Conservation (phyloP, 768 basidiomycete species). For the Boletales sp. region DNA sequence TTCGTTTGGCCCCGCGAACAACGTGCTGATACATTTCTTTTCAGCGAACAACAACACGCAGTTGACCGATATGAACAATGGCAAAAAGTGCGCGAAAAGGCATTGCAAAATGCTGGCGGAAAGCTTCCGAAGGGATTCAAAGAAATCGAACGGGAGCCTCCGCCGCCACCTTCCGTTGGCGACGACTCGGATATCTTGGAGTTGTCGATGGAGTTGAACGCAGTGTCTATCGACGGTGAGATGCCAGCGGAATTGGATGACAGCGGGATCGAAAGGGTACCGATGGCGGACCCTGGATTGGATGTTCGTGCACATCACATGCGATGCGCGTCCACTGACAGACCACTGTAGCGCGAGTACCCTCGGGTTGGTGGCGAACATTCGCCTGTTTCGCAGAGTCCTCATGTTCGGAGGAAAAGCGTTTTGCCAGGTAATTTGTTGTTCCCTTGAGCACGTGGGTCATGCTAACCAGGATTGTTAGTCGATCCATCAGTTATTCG, state of each 20-base stretch:
- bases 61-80: slow-evolving; percentile 85
- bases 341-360: slow-evolving; percentile 51
- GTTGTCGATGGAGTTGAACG: slow-evolving; percentile 84
- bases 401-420: slow-evolving; percentile 92
- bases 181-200: slow-evolving; percentile 88
- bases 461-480: slow-evolving; percentile 31
- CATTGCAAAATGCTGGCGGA: slow-evolving; percentile 66
- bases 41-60: slow-evolving; percentile 85
- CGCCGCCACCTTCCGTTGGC: slow-evolving; percentile 70
- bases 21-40: slow-evolving; percentile 1
- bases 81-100: slow-evolving; percentile 78
- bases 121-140: slow-evolving; percentile 69
- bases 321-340: slow-evolving; percentile 17
- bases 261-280: slow-evolving; percentile 81
- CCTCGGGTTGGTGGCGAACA: slow-evolving; percentile 65
- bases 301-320: slow-evolving; percentile 54
- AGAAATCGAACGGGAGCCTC: slow-evolving; percentile 66
- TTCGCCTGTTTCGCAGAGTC: slow-evolving; percentile 52
- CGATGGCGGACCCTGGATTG: slow-evolving; percentile 87
- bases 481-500: slow-evolving; percentile 87
- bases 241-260: slow-evolving; percentile 68
- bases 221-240: slow-evolving; percentile 70
- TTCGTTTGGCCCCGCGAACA: background rate
- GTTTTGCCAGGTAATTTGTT: slow-evolving; percentile 73
- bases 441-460: slow-evolving; percentile 5